phyloP scores from a whole-genome alignment of 805 yeast species.

The Sugiyamaella smithiae region DNA sequence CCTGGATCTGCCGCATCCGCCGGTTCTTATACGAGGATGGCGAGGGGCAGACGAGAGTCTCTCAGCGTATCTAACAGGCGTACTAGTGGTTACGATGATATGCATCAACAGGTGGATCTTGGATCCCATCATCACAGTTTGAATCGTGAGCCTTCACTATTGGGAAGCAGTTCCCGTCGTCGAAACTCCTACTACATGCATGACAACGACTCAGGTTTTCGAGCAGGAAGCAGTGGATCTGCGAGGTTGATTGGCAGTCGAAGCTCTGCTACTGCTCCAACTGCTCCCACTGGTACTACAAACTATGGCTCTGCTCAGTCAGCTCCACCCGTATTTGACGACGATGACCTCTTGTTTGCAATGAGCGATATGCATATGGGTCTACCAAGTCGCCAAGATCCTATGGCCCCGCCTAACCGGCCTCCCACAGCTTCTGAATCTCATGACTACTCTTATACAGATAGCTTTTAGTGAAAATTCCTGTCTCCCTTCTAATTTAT shows the following conservation, averaged over 20 bases:
- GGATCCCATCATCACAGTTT: slow-evolving; percentile 23
- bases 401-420: not conserved
- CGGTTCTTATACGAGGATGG: slow-evolving; percentile 4
- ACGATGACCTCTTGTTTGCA: slow-evolving; percentile 38
- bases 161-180: slow-evolving; percentile 4
- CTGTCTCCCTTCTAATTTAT: not conserved
- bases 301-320: slow-evolving; percentile 8
- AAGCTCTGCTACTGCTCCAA: not conserved
- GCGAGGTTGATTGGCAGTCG: slow-evolving; percentile 3
- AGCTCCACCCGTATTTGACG: slow-evolving; percentile 25
- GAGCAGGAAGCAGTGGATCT: slow-evolving; percentile 11
- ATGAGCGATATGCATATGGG: slow-evolving; percentile 37
- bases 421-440: not conserved
- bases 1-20: slow-evolving; percentile 12
- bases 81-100: slow-evolving; percentile 19
- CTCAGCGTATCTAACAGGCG: slow-evolving; percentile 18
- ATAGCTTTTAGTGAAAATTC: not conserved
- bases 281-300: not conserved
- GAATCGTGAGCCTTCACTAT: not conserved
- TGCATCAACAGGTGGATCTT: slow-evolving; percentile 18
- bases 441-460: not conserved
- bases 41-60: slow-evolving; percentile 15
- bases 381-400: not conserved
- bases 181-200: slow-evolving; percentile 19
- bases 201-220: slow-evolving; percentile 11